Percentiles rank a stretch among this genome's conserved stretches.
phyloP scores from a whole-genome alignment of 768 basidiomycete species.

The Leccinum subtestaceum region DNA sequence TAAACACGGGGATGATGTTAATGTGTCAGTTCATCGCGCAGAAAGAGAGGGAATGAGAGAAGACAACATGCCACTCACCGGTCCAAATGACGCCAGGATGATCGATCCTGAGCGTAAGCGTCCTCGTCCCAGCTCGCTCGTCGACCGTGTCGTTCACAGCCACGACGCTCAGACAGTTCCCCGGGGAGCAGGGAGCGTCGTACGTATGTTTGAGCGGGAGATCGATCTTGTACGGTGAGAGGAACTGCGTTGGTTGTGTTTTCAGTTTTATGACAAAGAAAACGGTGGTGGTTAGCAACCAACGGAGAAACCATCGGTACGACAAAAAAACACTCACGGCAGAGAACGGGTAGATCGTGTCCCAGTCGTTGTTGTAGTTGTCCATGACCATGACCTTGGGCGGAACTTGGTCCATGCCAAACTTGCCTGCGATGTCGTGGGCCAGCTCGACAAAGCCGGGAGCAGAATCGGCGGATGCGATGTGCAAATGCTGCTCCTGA shows the following conservation, averaged over 20 bases:
- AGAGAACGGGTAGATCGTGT: slow-evolving; percentile 78
- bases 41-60: neutral
- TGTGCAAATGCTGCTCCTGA: slow-evolving; percentile 68
- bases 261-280: neutral
- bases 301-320: neutral
- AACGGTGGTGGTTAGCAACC: neutral
- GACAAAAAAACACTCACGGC: slow-evolving; percentile 41
- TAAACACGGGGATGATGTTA: no score
- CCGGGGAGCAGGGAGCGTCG: slow-evolving; percentile 46
- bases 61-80: slow-evolving; percentile 37
- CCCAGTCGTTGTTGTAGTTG: slow-evolving; percentile 86
- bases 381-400: slow-evolving; percentile 58
- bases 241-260: slow-evolving; percentile 48
- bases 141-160: slow-evolving; percentile 59
- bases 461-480: slow-evolving; percentile 80
- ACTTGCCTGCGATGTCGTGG: slow-evolving; percentile 53
- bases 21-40: neutral
- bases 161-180: slow-evolving; percentile 48
- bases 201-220: slow-evolving; percentile 51
- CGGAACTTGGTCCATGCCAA: slow-evolving; percentile 45
- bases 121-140: slow-evolving; percentile 57
- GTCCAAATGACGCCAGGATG: slow-evolving; percentile 90
- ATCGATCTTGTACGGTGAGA: slow-evolving; percentile 79
- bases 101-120: slow-evolving; percentile 62
- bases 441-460: slow-evolving; percentile 71